phyloP scores from a whole-genome alignment of 73 alveolate genomes.

The Effrenium voratum region DNA sequence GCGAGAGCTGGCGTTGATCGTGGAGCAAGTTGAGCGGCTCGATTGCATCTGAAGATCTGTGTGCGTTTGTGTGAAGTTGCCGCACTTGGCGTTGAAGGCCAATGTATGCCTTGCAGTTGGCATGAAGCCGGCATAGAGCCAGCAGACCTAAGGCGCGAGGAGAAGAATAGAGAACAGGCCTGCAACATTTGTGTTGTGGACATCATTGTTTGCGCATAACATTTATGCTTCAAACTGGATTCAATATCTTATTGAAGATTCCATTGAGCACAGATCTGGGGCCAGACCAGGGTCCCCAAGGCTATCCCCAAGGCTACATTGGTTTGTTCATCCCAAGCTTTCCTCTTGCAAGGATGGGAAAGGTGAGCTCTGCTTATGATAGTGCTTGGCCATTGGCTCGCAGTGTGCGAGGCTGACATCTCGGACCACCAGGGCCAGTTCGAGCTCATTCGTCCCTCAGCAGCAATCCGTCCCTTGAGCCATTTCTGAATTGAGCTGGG shows the following conservation, averaged over 20 bases:
- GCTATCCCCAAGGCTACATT: too few relatives aligned
- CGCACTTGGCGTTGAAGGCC: background rate
- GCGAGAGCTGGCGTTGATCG: constrained; percentile 85
- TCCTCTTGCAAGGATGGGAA: too few relatives aligned
- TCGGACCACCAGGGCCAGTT: constrained; percentile 93
- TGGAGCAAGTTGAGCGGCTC: constrained; percentile 75
- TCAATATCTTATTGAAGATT: too few relatives aligned
- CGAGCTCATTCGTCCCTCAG: constrained; percentile 71
- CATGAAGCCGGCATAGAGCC: background rate
- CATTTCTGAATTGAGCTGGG: background rate
- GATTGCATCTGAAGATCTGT: background rate
- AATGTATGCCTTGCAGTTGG: background rate
- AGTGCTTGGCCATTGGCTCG: too few relatives aligned
- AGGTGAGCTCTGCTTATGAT: too few relatives aligned
- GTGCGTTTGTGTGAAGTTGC: background rate
- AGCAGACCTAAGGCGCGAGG: constrained; percentile 31
- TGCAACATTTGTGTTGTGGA: background rate
- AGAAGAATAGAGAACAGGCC: constrained; percentile 77
- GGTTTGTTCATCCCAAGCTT: too few relatives aligned
- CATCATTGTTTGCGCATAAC: too few relatives aligned
- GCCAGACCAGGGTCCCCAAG: too few relatives aligned
- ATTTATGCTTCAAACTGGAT: too few relatives aligned
- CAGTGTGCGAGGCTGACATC: constrained; percentile 93
- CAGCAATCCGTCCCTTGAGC: too few relatives aligned
- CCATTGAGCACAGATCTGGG: too few relatives aligned